Percentiles rank a stretch among this genome's conserved stretches.
phyloP scores from a whole-genome alignment of 225 moss, liverwort and hornwort species.

The Thuidium tamariscinum region DNA sequence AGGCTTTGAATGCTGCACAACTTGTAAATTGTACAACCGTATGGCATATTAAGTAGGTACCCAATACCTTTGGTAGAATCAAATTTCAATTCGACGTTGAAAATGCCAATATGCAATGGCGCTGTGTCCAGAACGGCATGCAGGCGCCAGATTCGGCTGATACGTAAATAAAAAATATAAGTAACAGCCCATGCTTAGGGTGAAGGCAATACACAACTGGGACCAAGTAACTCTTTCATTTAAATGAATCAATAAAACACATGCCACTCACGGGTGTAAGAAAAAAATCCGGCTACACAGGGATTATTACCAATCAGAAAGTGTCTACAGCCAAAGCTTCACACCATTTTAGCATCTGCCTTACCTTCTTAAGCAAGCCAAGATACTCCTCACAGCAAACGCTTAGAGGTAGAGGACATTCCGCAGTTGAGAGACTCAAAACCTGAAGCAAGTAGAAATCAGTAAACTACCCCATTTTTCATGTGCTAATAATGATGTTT shows the following conservation, averaged over 20 bases:
- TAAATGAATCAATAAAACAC: background rate
- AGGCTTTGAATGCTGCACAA: background rate
- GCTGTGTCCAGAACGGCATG: background rate
- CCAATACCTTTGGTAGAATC: background rate
- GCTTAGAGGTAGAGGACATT: background rate
- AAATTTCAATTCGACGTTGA: background rate
- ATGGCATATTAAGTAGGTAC: background rate
- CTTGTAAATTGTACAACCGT: background rate
- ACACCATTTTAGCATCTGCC: background rate
- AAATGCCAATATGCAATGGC: background rate
- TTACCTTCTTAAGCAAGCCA: background rate
- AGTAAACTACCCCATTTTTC: background rate
- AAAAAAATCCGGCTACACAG: background rate
- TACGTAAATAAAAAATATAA: background rate
- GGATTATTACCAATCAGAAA: background rate
- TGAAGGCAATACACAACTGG: background rate
- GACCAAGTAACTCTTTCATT: background rate
- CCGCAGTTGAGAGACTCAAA: background rate
- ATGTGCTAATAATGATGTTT: background rate
- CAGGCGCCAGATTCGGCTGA: too few relatives aligned
- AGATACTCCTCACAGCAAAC: background rate
- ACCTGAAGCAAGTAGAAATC: background rate
- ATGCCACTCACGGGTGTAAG: background rate
- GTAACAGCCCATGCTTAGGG: too few relatives aligned
- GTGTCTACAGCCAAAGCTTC: background rate